phyloP scores from a whole-genome alignment of 2,329 filamentous ascomycete species.

The Fusarium torreyae region DNA sequence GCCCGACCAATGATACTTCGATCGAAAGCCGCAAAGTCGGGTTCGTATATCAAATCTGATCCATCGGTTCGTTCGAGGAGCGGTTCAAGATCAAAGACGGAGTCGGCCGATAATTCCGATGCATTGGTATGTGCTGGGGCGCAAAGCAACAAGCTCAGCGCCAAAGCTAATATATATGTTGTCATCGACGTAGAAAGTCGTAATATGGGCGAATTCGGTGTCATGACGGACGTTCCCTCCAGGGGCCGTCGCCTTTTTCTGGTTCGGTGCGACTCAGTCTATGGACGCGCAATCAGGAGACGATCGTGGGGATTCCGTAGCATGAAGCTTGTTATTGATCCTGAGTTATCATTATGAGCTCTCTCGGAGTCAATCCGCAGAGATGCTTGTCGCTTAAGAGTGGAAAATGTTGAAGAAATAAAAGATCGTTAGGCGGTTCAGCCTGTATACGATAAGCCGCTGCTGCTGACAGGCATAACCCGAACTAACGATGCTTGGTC shows the following conservation, averaged over 20 bases:
- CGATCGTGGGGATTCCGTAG: constrained; percentile 26
- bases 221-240: constrained; percentile 66
- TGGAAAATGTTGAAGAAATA: constrained; percentile 13
- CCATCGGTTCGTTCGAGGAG: constrained; percentile 24
- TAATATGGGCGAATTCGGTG: constrained; percentile 79
- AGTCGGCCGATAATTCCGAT: constrained; percentile 59
- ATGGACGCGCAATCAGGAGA: constrained; percentile 28
- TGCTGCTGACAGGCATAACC: constrained; percentile 39
- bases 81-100: constrained; percentile 31
- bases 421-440: constrained; percentile 27
- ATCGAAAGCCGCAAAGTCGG: constrained; percentile 73
- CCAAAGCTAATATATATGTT: constrained; percentile 69
- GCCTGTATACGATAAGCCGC: constrained; percentile 22
- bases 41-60: constrained; percentile 65
- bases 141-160: constrained; percentile 72
- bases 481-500: constrained; percentile 25
- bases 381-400: background rate
- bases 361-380: constrained; percentile 1
- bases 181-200: constrained; percentile 78
- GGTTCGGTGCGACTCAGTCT: constrained; percentile 17
- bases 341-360: constrained; percentile 38
- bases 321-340: constrained; percentile 35
- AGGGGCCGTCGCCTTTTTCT: constrained; percentile 51
- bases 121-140: constrained; percentile 75
- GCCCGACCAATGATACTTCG: constrained; percentile 75